These are phyloP conservation scores for Phyllostachys edulis DNA, from an alignment of 176 grass and related monocot species.

Conservation along the genomic window DNA sequence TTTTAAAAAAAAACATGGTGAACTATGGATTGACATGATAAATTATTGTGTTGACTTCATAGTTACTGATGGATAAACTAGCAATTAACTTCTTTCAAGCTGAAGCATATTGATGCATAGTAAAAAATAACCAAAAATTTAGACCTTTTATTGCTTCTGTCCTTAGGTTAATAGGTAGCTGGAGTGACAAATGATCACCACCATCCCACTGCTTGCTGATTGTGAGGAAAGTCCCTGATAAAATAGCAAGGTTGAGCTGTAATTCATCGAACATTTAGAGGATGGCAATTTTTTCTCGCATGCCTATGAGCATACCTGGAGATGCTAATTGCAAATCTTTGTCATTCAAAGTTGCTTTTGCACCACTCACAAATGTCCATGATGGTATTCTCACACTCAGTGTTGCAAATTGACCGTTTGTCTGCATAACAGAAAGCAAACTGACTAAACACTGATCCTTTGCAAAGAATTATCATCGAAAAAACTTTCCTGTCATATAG, in stretches of 20 bases:
- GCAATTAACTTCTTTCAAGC: background rate
- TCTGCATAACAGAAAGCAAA: constrained; percentile 34
- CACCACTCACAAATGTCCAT: constrained; percentile 61
- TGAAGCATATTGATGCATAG: background rate
- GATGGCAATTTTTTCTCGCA: background rate
- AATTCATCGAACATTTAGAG: background rate
- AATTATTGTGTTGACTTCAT: background rate
- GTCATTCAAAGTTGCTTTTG: constrained; percentile 59
- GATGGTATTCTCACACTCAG: constrained; percentile 76
- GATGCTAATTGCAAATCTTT: constrained; percentile 48
- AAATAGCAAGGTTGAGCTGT: background rate
- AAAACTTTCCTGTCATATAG: background rate
- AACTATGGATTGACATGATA: background rate
- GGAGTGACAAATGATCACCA: constrained; percentile 55
- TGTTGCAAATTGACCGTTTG: constrained; percentile 45
- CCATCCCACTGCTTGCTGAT: constrained; percentile 62
- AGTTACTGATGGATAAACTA: background rate
- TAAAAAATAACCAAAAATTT: background rate
- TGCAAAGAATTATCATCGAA: background rate
- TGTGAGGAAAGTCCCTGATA: constrained; percentile 65
- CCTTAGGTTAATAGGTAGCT: constrained; percentile 55
- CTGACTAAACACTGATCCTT: constrained; percentile 3
- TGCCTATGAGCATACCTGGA: constrained; percentile 50
- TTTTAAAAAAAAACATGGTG: background rate
- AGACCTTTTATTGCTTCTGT: constrained; percentile 86